Base-by-base conservation (phyloP, 2,329 filamentous ascomycete genomes). In the Sporothrix curviconia region DNA sequence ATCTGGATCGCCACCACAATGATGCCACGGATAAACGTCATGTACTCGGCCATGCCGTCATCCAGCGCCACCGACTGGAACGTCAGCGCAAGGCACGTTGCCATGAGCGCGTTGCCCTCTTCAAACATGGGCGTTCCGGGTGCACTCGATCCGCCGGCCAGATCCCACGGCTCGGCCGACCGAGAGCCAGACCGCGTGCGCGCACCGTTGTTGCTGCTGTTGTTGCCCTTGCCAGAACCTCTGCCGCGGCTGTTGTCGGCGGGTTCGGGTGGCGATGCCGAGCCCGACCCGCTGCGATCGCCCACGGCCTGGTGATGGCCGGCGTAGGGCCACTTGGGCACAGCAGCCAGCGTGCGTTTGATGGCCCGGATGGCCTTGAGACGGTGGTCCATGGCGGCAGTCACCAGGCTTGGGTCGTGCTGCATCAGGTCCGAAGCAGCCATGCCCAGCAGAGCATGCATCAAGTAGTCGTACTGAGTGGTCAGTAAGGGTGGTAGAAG, bases 391-490 rank as follows among this genome's bases (percentile, higher is more conserved):
- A 88, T 81, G 42, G 85, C 84, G 30, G 79, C 76, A 14, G 78
- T 72, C 14, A 78, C 69, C 17, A 87, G 76, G 59, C 75, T 76
- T 1, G 75, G 67, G 58, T 80, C 81, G 0, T 73, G 68, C 4
- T 71, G 70, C 63, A 79, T 76, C 4, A 89, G 76, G 61, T 88
- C 82, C 0, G 85, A 87, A 32, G 86, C 86, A 1, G 85, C 77
- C 59, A 87, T 77, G 12, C 84, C 84, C 0, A 87, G 76, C 52
- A 89, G 84, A 4, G 85, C 83, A 66, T 89, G 85, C 80, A 89
- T 87, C 9, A 87, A 75, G 59, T 83, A 86, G 57, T 85, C 81
- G 62, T 86, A 78, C 78, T 84, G 58, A 4, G 28, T 4, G 12
- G 3, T 14, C 7, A 8, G 32, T 36, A 36, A 32, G 7, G 25